Percentiles rank a stretch among this genome's conserved stretches.
Evolutionary conservation across 2,329 filamentous ascomycete species (phyloP).

Genomic region (Bipolaris bicolor): DNA sequence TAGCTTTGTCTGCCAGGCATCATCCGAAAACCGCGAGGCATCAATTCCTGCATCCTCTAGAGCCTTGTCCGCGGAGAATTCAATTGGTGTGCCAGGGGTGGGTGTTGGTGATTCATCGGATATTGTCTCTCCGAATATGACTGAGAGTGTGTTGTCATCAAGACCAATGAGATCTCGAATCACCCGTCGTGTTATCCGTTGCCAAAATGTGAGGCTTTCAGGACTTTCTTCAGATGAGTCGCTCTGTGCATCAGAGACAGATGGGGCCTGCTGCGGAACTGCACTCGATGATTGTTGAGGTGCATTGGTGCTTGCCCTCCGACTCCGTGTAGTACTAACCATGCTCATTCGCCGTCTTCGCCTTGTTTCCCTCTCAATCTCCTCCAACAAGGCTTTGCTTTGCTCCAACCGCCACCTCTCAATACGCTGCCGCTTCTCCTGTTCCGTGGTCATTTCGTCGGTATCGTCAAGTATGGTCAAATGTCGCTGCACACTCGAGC

Average conservation of each 20-base stretch:
- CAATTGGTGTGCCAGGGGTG: slow-evolving; percentile 27
- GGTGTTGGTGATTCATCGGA: slow-evolving; percentile 52
- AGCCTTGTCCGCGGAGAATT: slow-evolving; percentile 25
- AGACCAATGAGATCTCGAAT: slow-evolving; percentile 90
- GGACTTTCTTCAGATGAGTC: slow-evolving; percentile 50
- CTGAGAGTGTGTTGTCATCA: slow-evolving; percentile 80
- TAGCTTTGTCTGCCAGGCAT: slow-evolving; percentile 74
- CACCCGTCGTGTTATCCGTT: slow-evolving; percentile 80
- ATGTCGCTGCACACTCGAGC: slow-evolving; percentile 64
- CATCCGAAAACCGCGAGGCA: slow-evolving; percentile 43
- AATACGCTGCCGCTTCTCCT: slow-evolving; percentile 81
- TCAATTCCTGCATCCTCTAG: slow-evolving; percentile 32
- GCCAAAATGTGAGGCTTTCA: slow-evolving; percentile 74
- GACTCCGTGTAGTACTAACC: slow-evolving; percentile 54
- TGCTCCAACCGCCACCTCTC: slow-evolving; percentile 93
- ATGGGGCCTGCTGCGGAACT: slow-evolving; percentile 19
- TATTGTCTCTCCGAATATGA: slow-evolving; percentile 84
- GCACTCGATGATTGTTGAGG: slow-evolving; percentile 17
- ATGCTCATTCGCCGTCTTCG: slow-evolving; percentile 68
- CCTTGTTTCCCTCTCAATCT: slow-evolving; percentile 85
- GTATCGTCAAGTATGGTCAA: slow-evolving; percentile 62
- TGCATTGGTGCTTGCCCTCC: slow-evolving; percentile 26
- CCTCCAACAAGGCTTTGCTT: slow-evolving; percentile 80
- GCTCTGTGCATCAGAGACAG: slow-evolving; percentile 40
- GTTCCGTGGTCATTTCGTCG: slow-evolving; percentile 62